Base-by-base conservation (phyloP, 163 green algal species). In the Prototheca wickerhamii region DNA sequence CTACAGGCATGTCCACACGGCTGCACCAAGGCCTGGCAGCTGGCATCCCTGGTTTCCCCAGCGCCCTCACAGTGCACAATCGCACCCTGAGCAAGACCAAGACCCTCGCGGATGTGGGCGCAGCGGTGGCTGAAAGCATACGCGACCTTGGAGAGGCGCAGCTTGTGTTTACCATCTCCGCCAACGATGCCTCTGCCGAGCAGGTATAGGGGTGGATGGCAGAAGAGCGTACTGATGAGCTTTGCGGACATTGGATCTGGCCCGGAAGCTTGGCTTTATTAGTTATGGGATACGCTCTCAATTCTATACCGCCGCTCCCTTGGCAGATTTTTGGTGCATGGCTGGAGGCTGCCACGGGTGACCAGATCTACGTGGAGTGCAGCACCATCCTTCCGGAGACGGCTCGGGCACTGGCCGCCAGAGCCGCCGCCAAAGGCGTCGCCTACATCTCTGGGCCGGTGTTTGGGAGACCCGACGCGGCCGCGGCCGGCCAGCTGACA, bases 391-490 rank as follows among this genome's bases (percentile, higher is more conserved):
- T 77, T 25, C 73, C 79, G n/a, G 59, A 60, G 12, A 79, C 62
- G 4, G 61, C 72, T 12, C 46, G 49, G 17, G 35, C 56, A 5
- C 65, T 73, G 25, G 70, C 69, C 2, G 37, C 33, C 0, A 26
- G 61, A 17, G 65, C 72, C 4, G 37, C 43, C 0, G 32, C 20
- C 8, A n/a, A 29, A 0, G 74, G 70, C 7, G 59, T 80, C 7
- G 29, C 33, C 0, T 81, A 74, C 58, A 4, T 82, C 1, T 62
- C 71, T 30, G 67, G 56, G 7, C 71, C 78, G 2, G 79, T 87
- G 20, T 87, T 82, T 76, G 81, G 81, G 28, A 67, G 80, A 7
- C 81, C 81, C 29, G 78, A 83, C 62, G 81, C 77, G 18, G 80
- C 80, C 15, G 58, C 71, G 3, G 64, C 70, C 12, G 67, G 68